Evolutionary conservation across 495 filamentous ascomycete genomes (phyloP).

Genomic region (Parachaetomium inaequale): DNA sequence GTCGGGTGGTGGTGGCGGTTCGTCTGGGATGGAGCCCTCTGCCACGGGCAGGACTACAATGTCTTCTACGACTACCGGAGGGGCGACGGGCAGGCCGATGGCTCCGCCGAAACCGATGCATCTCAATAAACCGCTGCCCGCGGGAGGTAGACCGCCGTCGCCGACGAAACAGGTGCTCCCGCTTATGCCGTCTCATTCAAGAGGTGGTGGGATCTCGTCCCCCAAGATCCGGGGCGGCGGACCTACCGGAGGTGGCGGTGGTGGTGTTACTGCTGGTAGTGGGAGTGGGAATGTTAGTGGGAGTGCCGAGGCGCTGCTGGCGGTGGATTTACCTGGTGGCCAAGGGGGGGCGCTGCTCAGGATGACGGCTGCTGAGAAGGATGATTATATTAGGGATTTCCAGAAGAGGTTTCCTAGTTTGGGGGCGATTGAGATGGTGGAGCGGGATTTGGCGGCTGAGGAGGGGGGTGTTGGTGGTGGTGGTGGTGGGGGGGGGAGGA

Average conservation of each 20-base stretch:
- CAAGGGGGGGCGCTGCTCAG: conserved; percentile 39
- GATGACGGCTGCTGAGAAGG: conserved; percentile 49
- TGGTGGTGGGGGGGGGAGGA: not conserved
- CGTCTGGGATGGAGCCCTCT: not conserved
- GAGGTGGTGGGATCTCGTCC: conserved; percentile 1
- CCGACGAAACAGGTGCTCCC: conserved; percentile 34
- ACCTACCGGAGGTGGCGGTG: conserved; percentile 13
- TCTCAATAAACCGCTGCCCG: conserved; percentile 46
- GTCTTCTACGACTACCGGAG: conserved; percentile 1
- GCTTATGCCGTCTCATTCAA: not conserved
- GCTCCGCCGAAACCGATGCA: conserved; percentile 53
- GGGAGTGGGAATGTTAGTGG: conserved; percentile 9
- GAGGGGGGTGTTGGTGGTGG: conserved; percentile 7
- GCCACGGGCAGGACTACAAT: conserved; percentile 6
- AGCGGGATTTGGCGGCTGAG: conserved; percentile 42
- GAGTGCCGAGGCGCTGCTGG: conserved; percentile 33
- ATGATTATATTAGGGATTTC: conserved; percentile 62
- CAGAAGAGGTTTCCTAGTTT: conserved; percentile 78
- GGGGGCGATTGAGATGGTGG: conserved; percentile 78
- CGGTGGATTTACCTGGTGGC: conserved; percentile 39
- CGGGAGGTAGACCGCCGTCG: conserved; percentile 28
- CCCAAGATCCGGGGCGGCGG: conserved; percentile 13
- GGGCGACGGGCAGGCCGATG: conserved; percentile 30
- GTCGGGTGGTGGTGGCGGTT: not conserved
- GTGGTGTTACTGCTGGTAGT: not conserved